Percentiles rank a stretch among this genome's conserved stretches.
phyloP scores from a whole-genome alignment of 495 filamentous ascomycete species.

The Geopyxis carbonaria region DNA sequence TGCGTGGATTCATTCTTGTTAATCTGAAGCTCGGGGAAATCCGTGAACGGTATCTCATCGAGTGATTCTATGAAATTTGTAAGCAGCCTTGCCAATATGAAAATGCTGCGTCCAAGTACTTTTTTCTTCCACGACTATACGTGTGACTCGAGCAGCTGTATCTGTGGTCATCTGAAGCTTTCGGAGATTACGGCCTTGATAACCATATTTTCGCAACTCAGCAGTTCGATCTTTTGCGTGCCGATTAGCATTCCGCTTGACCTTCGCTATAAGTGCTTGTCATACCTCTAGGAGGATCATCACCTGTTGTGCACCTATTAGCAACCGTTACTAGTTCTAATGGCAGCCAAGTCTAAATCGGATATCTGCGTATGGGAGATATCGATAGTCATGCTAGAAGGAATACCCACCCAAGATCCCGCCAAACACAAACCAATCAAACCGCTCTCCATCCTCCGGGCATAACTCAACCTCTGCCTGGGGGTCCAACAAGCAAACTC shows the following conservation, averaged over 20 bases:
- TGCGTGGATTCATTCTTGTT: constrained; percentile 81
- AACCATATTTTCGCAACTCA: constrained; percentile 84
- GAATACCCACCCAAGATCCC: constrained; percentile 68
- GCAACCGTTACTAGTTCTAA: too few relatives aligned
- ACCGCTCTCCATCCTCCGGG: constrained; percentile 63
- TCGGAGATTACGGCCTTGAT: constrained; percentile 69
- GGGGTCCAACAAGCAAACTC: constrained; percentile 74
- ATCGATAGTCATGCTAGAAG: neutral
- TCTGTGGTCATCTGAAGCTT: constrained; percentile 98
- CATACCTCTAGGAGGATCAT: constrained; percentile 87
- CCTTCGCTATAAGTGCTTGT: too few relatives aligned
- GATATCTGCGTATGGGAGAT: too few relatives aligned
- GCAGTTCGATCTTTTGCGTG: constrained; percentile 59
- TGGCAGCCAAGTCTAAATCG: constrained; percentile 14
- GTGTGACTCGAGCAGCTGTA: constrained; percentile 84
- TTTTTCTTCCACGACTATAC: constrained; percentile 70
- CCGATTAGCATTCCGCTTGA: too few relatives aligned
- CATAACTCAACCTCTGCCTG: constrained; percentile 58
- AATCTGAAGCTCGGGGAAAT: constrained; percentile 75
- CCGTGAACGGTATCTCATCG: constrained; percentile 58
- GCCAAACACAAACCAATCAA: constrained; percentile 88
- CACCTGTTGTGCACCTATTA: constrained; percentile 37
- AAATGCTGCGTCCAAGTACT: constrained; percentile 32
- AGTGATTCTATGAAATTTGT: constrained; percentile 41
- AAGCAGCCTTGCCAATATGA: neutral